Evolutionary conservation across 768 basidiomycete species (phyloP).

Genomic region (Leccinum broughii): DNA sequence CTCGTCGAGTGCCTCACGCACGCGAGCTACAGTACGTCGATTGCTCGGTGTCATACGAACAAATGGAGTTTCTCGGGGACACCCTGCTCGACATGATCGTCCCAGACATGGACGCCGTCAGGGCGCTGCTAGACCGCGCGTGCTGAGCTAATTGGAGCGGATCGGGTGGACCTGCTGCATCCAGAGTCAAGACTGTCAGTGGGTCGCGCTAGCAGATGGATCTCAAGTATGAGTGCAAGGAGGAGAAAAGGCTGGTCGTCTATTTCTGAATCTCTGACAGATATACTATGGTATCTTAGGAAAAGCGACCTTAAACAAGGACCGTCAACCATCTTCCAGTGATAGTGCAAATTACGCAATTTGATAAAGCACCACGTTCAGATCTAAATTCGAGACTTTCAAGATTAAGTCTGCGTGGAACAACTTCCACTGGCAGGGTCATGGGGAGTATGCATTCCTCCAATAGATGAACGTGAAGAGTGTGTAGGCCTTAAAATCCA

Average conservation of each 20-base stretch:
- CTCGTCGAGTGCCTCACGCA: conserved; percentile 77
- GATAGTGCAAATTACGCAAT: too few species aligned
- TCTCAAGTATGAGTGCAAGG: conserved; percentile 44
- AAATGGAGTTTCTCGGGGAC: conserved; percentile 75
- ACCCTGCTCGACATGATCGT: conserved; percentile 75
- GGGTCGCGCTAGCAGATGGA: conserved; percentile 45
- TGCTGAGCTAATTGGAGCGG: conserved; percentile 58
- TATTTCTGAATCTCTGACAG: conserved; percentile 21
- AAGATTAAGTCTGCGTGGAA: too few species aligned
- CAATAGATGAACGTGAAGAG: too few species aligned
- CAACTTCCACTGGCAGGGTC: too few species aligned
- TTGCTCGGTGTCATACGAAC: conserved; percentile 72
- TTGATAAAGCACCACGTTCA: too few species aligned
- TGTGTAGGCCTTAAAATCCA: too few species aligned
- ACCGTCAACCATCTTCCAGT: too few species aligned
- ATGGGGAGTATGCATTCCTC: too few species aligned
- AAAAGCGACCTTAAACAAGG: too few species aligned
- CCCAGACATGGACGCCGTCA: conserved; percentile 51
- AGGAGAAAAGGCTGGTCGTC: conserved; percentile 47
- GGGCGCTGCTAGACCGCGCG: conserved; percentile 55
- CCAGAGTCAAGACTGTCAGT: conserved; percentile 65
- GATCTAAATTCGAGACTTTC: too few species aligned
- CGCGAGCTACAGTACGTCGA: conserved; percentile 62
- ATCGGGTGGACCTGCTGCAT: conserved; percentile 74
- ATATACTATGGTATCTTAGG: too few species aligned